Conservation (phyloP, 1,284 basidiomycete species). For the Leccinum subrobustum region DNA sequence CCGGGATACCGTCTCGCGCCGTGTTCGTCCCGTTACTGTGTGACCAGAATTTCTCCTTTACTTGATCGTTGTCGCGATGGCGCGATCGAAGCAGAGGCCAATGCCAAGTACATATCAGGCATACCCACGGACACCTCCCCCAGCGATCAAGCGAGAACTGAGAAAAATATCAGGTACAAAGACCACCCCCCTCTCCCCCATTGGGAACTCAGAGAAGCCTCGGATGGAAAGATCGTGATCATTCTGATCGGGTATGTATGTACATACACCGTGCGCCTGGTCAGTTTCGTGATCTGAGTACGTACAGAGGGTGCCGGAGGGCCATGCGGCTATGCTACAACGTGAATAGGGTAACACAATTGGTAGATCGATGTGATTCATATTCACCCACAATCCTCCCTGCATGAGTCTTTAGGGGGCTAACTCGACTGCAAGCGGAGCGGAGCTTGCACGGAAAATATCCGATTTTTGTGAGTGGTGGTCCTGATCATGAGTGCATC, state of each 20-base stretch:
- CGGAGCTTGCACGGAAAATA: background rate
- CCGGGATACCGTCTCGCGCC: constrained; percentile 20
- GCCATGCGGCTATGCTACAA: constrained; percentile 6
- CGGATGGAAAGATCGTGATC: constrained; percentile 6
- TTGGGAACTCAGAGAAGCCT: constrained; percentile 4
- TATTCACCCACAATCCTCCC: constrained; percentile 15
- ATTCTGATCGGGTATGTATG: constrained; percentile 7
- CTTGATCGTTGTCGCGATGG: constrained; percentile 1
- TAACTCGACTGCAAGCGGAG: background rate
- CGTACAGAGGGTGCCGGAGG: constrained; percentile 9
- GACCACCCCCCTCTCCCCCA: constrained; percentile 1
- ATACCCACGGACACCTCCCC: constrained; percentile 5
- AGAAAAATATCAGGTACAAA: constrained; percentile 20
- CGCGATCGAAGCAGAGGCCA: background rate
- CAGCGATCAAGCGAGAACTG: constrained; percentile 4
- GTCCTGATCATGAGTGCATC: background rate
- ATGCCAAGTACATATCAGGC: constrained; percentile 9
- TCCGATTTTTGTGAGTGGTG: background rate
- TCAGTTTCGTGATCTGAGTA: background rate
- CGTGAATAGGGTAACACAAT: constrained; percentile 2
- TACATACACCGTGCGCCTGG: constrained; percentile 4
- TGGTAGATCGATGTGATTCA: constrained; percentile 13
- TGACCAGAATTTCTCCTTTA: constrained; percentile 5
- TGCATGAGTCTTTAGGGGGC: constrained; percentile 12
- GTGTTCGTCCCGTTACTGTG: constrained; percentile 1